Evolutionary conservation across 2,329 filamentous ascomycete species (phyloP).

Genomic region (Neospermospora avenae): DNA sequence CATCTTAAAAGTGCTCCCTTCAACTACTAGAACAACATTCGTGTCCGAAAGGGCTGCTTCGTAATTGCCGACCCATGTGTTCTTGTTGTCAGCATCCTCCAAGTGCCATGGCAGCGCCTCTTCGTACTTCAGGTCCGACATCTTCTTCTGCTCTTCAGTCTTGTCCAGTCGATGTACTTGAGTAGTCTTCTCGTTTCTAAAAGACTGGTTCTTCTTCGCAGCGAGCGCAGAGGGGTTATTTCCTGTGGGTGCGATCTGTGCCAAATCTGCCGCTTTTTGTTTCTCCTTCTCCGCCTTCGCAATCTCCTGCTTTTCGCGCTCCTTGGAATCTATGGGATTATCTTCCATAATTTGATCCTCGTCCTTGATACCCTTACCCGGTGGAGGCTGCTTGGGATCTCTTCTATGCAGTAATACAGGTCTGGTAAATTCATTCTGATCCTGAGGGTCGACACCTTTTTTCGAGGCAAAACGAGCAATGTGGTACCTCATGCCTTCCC

Average conservation of each 20-base stretch:
- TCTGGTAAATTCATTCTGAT: slow-evolving; percentile 77
- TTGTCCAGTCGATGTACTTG: slow-evolving; percentile 81
- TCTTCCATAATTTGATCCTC: slow-evolving; percentile 44
- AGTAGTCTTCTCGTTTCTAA: slow-evolving; percentile 80
- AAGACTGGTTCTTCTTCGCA: slow-evolving; percentile 49
- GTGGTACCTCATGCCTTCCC: slow-evolving; percentile 80
- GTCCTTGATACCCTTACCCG: slow-evolving; percentile 61
- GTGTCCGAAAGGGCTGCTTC: slow-evolving; percentile 84
- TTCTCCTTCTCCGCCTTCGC: slow-evolving; percentile 76
- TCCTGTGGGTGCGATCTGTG: slow-evolving; percentile 84
- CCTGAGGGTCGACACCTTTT: slow-evolving; percentile 65
- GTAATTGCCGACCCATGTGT: slow-evolving; percentile 89
- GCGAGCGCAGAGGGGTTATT: slow-evolving; percentile 45
- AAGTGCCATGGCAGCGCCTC: slow-evolving; percentile 95
- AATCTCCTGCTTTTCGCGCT: slow-evolving; percentile 65
- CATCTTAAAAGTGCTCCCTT: slow-evolving; percentile 71
- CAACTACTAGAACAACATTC: slow-evolving; percentile 74
- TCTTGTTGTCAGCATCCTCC: slow-evolving; percentile 93
- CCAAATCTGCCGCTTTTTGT: slow-evolving; percentile 80
- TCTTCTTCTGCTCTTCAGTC: slow-evolving; percentile 66
- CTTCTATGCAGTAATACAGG: slow-evolving; percentile 87
- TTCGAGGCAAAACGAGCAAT: slow-evolving; percentile 69
- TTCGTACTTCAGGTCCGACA: slow-evolving; percentile 76
- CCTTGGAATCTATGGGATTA: slow-evolving; percentile 50
- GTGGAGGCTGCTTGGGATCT: slow-evolving; percentile 70